Evolutionary conservation across 176 grass and related monocot species (phyloP), one percentile per base, ranked within the genome.

Genomic region (Alloteropsis semialata): DNA sequence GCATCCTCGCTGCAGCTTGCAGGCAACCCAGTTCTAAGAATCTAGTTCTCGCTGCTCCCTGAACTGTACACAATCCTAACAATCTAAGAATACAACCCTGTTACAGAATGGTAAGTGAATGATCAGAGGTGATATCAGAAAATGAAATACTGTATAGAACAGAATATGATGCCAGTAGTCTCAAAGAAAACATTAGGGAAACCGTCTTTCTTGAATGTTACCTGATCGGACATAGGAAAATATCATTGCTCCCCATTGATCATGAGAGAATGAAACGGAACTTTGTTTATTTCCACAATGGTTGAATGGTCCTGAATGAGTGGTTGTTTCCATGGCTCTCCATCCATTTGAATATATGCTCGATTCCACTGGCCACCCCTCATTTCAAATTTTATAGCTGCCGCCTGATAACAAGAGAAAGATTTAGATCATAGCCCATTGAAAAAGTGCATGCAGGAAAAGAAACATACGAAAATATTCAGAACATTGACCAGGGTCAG

Each of bases 271-370:
- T 91, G 90, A 58, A 75, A 91, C 7, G 92, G 90, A 68, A 94
- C 80, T 72, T 87, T 97, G 48, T 86, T 92, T 86, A 97, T 97
- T 84, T 87, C 92, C 58, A 97, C 15, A 82, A 84, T 89, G 10
- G 92, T 92, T 57, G 92, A 92, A 51, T 89, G 81, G 4, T 97
- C 92, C 38, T 91, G 83, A 37, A 68, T 19, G 21, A 97, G 88
- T 22, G 90, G 88, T 58, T 97, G 95, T 76, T 82, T 97, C 95
- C 95, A 97, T 37, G 95, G 95, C 75, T 97, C 95, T 56, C 95
- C 95, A 22, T 97, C 95, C 64, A 94, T 91, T 87, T 97, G 95
- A 63, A 97, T 48, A 84, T 97, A 97, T 54, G 79, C 88, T 68
- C 86, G 83, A 64, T 93, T 81, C 90, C 95, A 97, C 81, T 93